Evolutionary conservation across 768 basidiomycete species (phyloP).

Genomic region (Nevesoporus exiguus): DNA sequence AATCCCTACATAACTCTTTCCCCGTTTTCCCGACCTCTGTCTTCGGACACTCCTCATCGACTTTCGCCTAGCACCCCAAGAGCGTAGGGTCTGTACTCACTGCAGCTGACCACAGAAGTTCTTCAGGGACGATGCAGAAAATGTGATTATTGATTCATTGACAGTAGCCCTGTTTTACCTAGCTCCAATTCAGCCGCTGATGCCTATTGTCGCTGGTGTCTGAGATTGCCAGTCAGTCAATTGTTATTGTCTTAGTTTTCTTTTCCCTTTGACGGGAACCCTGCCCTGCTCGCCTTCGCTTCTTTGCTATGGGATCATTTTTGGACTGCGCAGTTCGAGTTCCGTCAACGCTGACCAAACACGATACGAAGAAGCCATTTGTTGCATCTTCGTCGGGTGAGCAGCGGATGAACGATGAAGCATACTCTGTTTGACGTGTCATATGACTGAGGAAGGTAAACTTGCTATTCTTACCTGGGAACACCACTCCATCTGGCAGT

Average conservation of each 20-base stretch:
- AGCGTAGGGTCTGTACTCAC: conserved; percentile 34
- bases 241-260: conserved; percentile 14
- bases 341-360: conserved; percentile 50
- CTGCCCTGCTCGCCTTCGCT: conserved; percentile 26
- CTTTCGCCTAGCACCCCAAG: conserved; percentile 22
- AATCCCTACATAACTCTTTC: conserved; percentile 24
- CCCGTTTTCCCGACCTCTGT: conserved; percentile 15
- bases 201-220: conserved; percentile 5
- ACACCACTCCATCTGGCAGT: conserved; percentile 56
- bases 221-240: background rate
- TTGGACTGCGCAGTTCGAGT: background rate
- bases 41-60: conserved; percentile 17
- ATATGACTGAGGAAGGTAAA: background rate
- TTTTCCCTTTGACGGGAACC: conserved; percentile 19
- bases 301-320: conserved; percentile 12
- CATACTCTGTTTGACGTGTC: conserved; percentile 42
- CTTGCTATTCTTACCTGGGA: conserved; percentile 39
- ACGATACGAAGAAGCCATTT: conserved; percentile 98
- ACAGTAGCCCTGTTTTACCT: conserved; percentile 26
- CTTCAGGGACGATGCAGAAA: conserved; percentile 28
- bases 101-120: conserved; percentile 33
- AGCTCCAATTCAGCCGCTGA: conserved; percentile 13
- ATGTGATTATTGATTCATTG: conserved; percentile 30
- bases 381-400: conserved; percentile 80
- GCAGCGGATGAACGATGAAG: conserved; percentile 66